Conservation (phyloP, 495 filamentous ascomycete genomes). For the Trichoderma reesei region DNA sequence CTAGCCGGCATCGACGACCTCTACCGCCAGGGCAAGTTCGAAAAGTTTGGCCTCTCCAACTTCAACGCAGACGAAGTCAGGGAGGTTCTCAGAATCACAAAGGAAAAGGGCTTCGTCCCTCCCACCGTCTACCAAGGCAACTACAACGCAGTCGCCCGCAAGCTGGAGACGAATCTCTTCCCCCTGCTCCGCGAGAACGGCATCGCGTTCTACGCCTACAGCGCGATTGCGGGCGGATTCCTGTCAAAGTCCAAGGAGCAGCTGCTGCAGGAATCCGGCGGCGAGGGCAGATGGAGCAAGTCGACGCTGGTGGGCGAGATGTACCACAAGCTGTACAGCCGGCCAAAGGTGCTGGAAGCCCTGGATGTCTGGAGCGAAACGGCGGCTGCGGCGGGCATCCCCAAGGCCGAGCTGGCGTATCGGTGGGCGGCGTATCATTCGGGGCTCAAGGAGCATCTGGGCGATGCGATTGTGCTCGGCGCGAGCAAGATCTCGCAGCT, state of each 20-base stretch:
- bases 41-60: conserved; percentile 38
- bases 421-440: conserved; percentile 46
- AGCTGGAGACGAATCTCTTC: conserved; percentile 33
- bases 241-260: conserved; percentile 21
- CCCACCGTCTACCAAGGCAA: conserved; percentile 55
- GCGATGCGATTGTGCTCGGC: conserved; percentile 46
- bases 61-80: conserved; percentile 44
- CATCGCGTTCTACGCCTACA: conserved; percentile 40
- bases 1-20: conserved; percentile 39
- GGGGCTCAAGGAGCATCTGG: conserved; percentile 30
- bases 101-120: conserved; percentile 44
- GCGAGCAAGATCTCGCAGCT: conserved; percentile 37
- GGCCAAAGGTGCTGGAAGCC: conserved; percentile 28
- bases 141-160: conserved; percentile 51
- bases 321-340: conserved; percentile 36
- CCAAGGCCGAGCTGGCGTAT: conserved; percentile 44
- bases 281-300: conserved; percentile 22
- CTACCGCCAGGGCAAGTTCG: conserved; percentile 38
- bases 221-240: conserved; percentile 41
- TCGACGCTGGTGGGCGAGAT: conserved; percentile 18
- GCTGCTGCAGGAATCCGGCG: conserved; percentile 22
- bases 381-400: conserved; percentile 31
- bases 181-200: conserved; percentile 37
- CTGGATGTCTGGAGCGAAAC: conserved; percentile 40
- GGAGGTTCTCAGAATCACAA: conserved; percentile 39